phyloP scores from a whole-genome alignment of 2,329 filamentous ascomycete genomes.

The Fusarium nanum region DNA sequence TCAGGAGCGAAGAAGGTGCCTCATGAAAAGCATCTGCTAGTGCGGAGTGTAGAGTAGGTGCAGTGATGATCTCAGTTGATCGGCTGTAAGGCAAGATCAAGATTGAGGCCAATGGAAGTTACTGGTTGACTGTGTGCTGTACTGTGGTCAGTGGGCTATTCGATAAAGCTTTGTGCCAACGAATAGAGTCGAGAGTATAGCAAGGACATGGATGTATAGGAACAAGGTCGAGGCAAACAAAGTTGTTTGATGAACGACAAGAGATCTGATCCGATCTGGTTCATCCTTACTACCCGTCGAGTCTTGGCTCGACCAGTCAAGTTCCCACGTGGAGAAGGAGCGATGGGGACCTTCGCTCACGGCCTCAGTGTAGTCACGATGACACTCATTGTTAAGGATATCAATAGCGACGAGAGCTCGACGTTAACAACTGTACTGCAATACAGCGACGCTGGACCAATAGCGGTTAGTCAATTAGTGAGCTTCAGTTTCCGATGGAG shows the following conservation, averaged over 20 bases:
- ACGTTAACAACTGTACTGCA: conserved; percentile 2
- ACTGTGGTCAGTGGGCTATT: neutral
- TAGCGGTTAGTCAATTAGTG: conserved; percentile 18
- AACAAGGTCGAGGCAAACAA: neutral
- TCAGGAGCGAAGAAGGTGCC: conserved; percentile 10
- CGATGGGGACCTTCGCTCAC: neutral
- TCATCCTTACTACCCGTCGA: neutral
- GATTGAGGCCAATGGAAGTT: neutral
- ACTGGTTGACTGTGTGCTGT: neutral
- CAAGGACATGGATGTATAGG: conserved; percentile 19
- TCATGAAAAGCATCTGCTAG: conserved; percentile 8
- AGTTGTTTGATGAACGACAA: conserved; percentile 17
- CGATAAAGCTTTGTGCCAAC: neutral
- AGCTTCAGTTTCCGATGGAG: conserved; percentile 10
- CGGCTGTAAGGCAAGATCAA: conserved; percentile 10
- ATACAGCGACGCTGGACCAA: conserved; percentile 24
- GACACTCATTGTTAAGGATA: neutral
- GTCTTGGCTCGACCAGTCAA: conserved; percentile 13
- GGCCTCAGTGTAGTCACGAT: neutral
- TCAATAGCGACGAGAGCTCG: neutral
- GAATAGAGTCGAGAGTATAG: conserved; percentile 2
- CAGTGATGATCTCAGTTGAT: conserved; percentile 14
- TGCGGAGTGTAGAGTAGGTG: neutral
- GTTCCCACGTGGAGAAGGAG: conserved; percentile 31
- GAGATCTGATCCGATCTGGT: conserved; percentile 1